Evolutionary conservation across 2,329 filamentous ascomycete species (phyloP), one percentile per base, ranked within the genome.

Genomic region (Lasiodiplodia hormozganensis): DNA sequence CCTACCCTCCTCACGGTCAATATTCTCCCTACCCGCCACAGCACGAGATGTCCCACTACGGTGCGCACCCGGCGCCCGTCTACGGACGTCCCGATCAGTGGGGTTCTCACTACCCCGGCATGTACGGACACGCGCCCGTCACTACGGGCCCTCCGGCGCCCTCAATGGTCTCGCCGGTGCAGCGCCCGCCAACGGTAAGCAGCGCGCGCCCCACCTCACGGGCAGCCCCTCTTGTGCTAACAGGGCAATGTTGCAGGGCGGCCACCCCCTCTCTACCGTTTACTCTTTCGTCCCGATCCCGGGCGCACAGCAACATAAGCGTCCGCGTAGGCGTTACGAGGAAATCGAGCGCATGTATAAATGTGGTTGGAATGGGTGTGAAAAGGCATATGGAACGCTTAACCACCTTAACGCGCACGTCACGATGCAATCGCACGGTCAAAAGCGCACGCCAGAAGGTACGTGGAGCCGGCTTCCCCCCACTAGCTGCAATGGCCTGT

Each of bases 281-380:
- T 98, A 98, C 79, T 97, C 94, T 0, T 98, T 99, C 77, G 96
- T 98, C 38, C 95, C 96, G 0, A 98, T 98, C 75, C 96, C 96
- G 2, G 96, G 96, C 71, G 93, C 95, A 14, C 94, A 97, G 78
- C 96, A 99, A 79, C 95, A 98, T 80, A 99, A 99, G 85, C 89
- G 96, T 69, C 96, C 96, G 14, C 89, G 96, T 72, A 87, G 96
- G 75, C 89, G 96, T 66, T 99, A 97, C 76, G 96, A 99, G 81
- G 96, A 99, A 79, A 99, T 99, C 74, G 96, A 99, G 84, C 90
- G 96, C 77, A 98, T 99, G 96, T 98, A 99, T 85, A 98, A 98
- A 82, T 99, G 96, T 77, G 96, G 95, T 31, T 98, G 94, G 93
- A 95, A 97, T 72, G 94, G 94, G 10, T 99, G 96, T 77, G 96